Percentiles rank a stretch among this genome's conserved stretches.
phyloP scores from a whole-genome alignment of 257 asterid species.

The Paraleonurus japonicus region DNA sequence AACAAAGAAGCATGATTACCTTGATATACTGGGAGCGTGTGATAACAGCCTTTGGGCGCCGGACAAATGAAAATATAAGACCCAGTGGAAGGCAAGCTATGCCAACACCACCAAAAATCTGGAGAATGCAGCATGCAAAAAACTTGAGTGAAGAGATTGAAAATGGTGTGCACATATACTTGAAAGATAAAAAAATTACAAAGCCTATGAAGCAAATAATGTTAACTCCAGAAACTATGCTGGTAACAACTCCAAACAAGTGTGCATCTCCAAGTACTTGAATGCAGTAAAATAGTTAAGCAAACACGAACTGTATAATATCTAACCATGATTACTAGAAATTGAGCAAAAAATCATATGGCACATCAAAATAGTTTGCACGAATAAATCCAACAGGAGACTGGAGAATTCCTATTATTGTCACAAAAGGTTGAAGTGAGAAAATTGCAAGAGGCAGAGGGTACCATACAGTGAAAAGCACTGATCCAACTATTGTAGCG shows the following conservation, averaged over 20 bases:
- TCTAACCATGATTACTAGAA: not conserved
- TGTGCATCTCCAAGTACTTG: not conserved
- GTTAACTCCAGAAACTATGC: not conserved
- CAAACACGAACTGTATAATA: not conserved
- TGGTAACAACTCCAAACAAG: slow-evolving; percentile 14
- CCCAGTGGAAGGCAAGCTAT: slow-evolving; percentile 91
- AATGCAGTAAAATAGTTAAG: not conserved
- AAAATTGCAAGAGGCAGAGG: slow-evolving; percentile 18
- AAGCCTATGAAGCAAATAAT: slow-evolving; percentile 9
- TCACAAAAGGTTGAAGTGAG: not conserved
- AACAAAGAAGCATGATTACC: slow-evolving; percentile 41
- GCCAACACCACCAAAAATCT: slow-evolving; percentile 97
- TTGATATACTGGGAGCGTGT: slow-evolving; percentile 93
- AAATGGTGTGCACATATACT: slow-evolving; percentile 3
- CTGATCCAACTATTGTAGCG: slow-evolving; percentile 86
- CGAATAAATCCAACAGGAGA: slow-evolving; percentile 1
- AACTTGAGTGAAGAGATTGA: slow-evolving; percentile 25
- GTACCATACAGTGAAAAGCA: slow-evolving; percentile 72
- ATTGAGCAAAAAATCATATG: not conserved
- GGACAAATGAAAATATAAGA: slow-evolving; percentile 73
- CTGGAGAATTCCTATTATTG: not conserved
- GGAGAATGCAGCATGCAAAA: slow-evolving; percentile 27
- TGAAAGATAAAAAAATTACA: not conserved
- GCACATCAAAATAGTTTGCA: not conserved
- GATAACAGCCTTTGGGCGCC: slow-evolving; percentile 94